Conservation (phyloP, 305 asterid genomes). For the Fraxinus greggii region DNA sequence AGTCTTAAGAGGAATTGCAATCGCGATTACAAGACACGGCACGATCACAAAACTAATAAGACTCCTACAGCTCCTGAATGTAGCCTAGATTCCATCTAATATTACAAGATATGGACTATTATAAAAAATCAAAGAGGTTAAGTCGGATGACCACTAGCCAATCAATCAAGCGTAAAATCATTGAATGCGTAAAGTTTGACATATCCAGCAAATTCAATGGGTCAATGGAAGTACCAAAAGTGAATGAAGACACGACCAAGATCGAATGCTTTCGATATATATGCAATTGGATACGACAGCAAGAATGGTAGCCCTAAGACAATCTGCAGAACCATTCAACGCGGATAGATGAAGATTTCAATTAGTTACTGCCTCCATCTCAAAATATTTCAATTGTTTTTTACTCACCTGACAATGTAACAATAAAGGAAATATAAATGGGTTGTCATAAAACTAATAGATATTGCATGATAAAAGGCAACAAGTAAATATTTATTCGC, state of each 20-base stretch:
- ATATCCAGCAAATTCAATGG: not conserved
- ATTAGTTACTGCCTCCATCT: conserved; percentile 26
- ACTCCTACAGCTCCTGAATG: not conserved
- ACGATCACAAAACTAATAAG: not conserved
- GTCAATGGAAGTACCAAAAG: conserved; percentile 59
- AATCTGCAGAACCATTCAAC: conserved; percentile 63
- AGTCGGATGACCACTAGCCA: not conserved
- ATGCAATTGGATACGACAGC: conserved; percentile 61
- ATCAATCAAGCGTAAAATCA: conserved; percentile 11
- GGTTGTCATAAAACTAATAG: not conserved
- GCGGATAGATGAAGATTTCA: conserved; percentile 29
- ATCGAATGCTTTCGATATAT: conserved; percentile 79
- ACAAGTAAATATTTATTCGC: not conserved
- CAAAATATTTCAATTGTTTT: not conserved
- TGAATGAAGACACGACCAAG: conserved; percentile 94
- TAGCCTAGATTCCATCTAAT: not conserved
- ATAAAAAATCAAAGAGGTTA: not conserved
- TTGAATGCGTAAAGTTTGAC: not conserved
- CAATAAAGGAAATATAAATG: not conserved
- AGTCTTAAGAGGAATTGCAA: not conserved
- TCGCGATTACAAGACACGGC: not conserved
- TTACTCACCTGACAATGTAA: conserved; percentile 28
- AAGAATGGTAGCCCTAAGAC: conserved; percentile 77
- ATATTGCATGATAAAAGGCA: not conserved
- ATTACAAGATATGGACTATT: not conserved